Evolutionary conservation across 2,329 filamentous ascomycete species (phyloP).

Genomic region (Cercospora berteroae): DNA sequence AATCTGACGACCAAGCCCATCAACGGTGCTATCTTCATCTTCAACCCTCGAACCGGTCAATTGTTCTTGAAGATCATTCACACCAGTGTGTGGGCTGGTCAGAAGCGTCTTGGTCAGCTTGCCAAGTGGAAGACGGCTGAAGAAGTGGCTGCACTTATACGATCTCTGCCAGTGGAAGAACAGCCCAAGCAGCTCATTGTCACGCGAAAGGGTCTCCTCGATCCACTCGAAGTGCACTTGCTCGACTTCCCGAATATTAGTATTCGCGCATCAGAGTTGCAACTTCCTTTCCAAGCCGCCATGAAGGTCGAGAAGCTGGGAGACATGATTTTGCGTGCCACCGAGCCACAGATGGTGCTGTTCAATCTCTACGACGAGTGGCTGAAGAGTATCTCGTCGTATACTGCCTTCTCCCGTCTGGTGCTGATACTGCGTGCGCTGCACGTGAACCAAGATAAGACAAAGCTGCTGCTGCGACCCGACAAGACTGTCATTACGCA

Average conservation of each 20-base stretch:
- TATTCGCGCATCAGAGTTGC: conserved; percentile 92
- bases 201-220: conserved; percentile 91
- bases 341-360: conserved; percentile 98
- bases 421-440: conserved; percentile 90
- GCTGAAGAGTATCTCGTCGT: conserved; percentile 97
- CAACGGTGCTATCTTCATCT: conserved; percentile 99
- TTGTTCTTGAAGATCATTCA: conserved; percentile 99
- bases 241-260: conserved; percentile 99
- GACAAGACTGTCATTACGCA: conserved; percentile 99
- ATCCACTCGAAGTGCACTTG: conserved; percentile 94
- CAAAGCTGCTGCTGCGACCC: conserved; percentile 87
- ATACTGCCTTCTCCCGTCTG: conserved; percentile 95
- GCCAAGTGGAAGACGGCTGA: conserved; percentile 99
- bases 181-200: conserved; percentile 99
- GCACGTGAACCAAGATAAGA: conserved; percentile 98
- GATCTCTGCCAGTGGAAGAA: conserved; percentile 93
- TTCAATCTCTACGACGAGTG: conserved; percentile 99
- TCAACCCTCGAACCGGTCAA: conserved; percentile 97
- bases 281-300: conserved; percentile 96
- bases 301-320: conserved; percentile 99
- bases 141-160: conserved; percentile 96
- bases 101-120: conserved; percentile 96
- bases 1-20: conserved; percentile 99
- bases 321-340: conserved; percentile 97
- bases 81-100: conserved; percentile 97